Base-by-base conservation (phyloP, 2,329 filamentous ascomycete species). In the Aspergillus terreus region DNA sequence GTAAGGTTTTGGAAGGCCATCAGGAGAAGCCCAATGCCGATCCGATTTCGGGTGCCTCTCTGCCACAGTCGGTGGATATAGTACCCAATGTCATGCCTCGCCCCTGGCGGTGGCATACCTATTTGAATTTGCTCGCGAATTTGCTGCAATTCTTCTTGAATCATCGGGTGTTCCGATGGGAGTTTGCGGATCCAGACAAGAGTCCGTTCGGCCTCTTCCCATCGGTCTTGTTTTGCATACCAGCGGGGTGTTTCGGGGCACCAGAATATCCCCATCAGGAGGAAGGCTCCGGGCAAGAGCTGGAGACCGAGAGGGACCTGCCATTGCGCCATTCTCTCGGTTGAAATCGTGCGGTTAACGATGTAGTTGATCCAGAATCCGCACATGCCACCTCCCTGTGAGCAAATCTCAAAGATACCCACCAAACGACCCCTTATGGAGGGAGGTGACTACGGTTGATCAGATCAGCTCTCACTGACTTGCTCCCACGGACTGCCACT, bases 241-340 rank as follows among this genome's bases (percentile, higher is more conserved):
- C 81, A 87, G 55, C 85, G 77, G 11, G 84, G 84, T 6, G 82
- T 83, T 58, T 86, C 84, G 60, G 80, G 77, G 59, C 82, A 82
- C 46, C 82, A 68, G 2, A 79, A 61, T 74, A 87, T 83, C 57
- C 81, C 81, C 11, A 75, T 41, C 19, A 84, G 71, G n/a, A 88
- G 74, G 4, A 84, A 66, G 5, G 81, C 58, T 1, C 83, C 83
- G 0, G 85, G 84, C 3, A 87, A 68, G 47, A 77, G 76, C 64
- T 88, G 85, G 32, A 86, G 72, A 4, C 79, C 76, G 3, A 88
- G 73, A 0, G 85, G 85, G 0, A 86, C 74, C 44, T 83, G 75
- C 65, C 79, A 87, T 27, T 78, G 74, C 3, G 76, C 73, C 10
- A 75, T 72, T 1, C 17, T 40, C 19, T 77, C 73, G 23, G 66